Base-by-base conservation (phyloP, 768 basidiomycete species). In the Trametes meyenii region DNA sequence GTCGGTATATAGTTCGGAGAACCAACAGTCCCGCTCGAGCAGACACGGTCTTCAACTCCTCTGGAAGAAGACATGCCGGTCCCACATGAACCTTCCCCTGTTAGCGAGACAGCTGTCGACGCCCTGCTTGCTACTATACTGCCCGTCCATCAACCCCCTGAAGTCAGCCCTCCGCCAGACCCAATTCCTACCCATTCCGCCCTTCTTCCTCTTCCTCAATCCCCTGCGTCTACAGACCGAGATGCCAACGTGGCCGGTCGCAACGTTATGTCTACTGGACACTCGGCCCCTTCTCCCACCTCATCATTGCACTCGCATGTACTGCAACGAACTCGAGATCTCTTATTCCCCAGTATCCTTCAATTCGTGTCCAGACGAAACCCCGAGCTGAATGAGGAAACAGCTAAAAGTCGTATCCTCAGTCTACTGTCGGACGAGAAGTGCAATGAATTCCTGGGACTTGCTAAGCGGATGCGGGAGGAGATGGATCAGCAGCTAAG, bases 371-470 rank as follows among this genome's bases (percentile, higher is more conserved):
- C 49, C n/a, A 38, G 38, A 14, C 58, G 62, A 11, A 53, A 56
- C 42, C 61, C 66, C 8, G 36, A 21, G 11, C 19, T 66, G 46
- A 60, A 69, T 38, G 29, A 43, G 11, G 40, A 59, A n/a, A 48
- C 36, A 3, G 52, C 66, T 19, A 55, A 66, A 46, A 35, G 55
- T 16, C 64, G 59, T 16, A 57, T 58, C 24, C 21, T 54, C 19
- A 44, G 44, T 0, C 56, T 66, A 0, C 57, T 71, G 5, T 67
- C 69, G 10, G 63, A 66, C 29, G 67, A 66, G 19, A 56, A 62
- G 16, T 67, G 62, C 42, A 26, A 55, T 10, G 61, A 70, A 5
- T 67, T 71, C 58, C 13, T 70, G 38, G 62, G 40, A 24, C 19
- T 69, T 12, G 64, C 69, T 5, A 53, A 54, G 46, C 60, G 60